These are phyloP conservation scores for Nicotiana tabacum DNA, from an alignment of 257 asterid species.

Conservation along the genomic window DNA sequence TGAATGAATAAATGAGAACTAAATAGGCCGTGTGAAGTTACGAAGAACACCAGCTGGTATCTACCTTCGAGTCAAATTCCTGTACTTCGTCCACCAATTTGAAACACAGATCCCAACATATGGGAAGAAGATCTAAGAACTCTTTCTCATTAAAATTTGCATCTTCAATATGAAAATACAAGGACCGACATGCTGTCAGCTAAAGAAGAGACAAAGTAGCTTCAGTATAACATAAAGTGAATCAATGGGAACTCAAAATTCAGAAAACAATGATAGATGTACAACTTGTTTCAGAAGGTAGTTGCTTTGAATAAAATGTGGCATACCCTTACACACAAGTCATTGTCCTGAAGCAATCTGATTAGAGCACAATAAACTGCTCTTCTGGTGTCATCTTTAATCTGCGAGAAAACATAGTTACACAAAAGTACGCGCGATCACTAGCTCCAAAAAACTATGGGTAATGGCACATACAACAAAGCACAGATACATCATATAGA, in stretches of 20 bases:
- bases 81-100: conserved; percentile 82
- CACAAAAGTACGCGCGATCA: not conserved
- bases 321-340: conserved; percentile 89
- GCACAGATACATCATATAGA: not conserved
- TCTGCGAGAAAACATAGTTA: conserved; percentile 36
- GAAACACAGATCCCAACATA: conserved; percentile 90
- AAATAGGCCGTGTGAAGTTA: not conserved
- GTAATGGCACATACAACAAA: not conserved
- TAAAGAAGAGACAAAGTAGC: conserved; percentile 23
- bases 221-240: conserved; percentile 11
- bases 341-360: conserved; percentile 82
- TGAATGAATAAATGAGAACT: not conserved
- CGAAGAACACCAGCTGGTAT: not conserved
- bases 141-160: conserved; percentile 85
- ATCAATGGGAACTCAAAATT: not conserved
- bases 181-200: conserved; percentile 92
- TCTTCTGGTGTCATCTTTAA: conserved; percentile 80
- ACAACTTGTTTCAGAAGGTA: not conserved
- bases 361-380: conserved; percentile 88
- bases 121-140: conserved; percentile 74
- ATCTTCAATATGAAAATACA: conserved; percentile 91
- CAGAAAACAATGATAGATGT: conserved; percentile 12
- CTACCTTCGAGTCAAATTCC: conserved; percentile 94
- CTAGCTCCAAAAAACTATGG: conserved; percentile 12
- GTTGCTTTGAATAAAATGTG: conserved; percentile 3